phyloP scores from a whole-genome alignment of 169 alveolate species.

The Condylostoma magnum region DNA sequence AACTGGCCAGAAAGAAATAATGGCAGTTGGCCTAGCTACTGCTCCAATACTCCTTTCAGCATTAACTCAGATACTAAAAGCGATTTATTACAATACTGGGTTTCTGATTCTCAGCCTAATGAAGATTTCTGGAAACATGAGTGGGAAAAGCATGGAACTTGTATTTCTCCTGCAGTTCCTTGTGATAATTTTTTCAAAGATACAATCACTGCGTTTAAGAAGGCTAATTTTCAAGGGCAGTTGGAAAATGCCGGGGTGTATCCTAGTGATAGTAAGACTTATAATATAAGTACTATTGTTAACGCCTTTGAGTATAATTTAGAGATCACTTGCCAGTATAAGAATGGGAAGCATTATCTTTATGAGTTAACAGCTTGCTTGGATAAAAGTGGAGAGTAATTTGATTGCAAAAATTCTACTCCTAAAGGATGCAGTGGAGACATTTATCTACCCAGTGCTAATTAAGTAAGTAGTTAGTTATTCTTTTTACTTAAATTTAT shows the following conservation, averaged over 20 bases:
- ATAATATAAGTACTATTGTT: not conserved
- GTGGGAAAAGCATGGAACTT: conserved; percentile 15
- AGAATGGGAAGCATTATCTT: not conserved
- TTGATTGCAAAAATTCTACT: not conserved
- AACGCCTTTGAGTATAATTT: not conserved
- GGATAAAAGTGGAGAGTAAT: not conserved
- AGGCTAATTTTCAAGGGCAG: not conserved
- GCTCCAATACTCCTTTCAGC: not conserved
- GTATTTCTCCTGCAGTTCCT: not conserved
- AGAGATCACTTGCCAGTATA: not conserved
- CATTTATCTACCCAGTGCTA: too few species aligned
- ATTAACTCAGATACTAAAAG: not conserved
- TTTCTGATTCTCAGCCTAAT: not conserved
- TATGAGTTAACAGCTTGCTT: not conserved
- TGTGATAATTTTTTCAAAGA: not conserved
- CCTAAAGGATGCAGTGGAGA: too few species aligned
- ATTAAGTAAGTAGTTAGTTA: too few species aligned
- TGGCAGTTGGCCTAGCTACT: not conserved
- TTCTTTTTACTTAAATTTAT: too few species aligned
- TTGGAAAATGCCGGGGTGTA: not conserved
- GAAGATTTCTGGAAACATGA: conserved; percentile 6
- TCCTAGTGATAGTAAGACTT: not conserved
- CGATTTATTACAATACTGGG: not conserved
- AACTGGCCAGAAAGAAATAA: not conserved
- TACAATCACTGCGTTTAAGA: not conserved